These are phyloP conservation scores for Tuber umbilicatum DNA, from an alignment of 495 filamentous ascomycete species.

Conservation along the genomic window DNA sequence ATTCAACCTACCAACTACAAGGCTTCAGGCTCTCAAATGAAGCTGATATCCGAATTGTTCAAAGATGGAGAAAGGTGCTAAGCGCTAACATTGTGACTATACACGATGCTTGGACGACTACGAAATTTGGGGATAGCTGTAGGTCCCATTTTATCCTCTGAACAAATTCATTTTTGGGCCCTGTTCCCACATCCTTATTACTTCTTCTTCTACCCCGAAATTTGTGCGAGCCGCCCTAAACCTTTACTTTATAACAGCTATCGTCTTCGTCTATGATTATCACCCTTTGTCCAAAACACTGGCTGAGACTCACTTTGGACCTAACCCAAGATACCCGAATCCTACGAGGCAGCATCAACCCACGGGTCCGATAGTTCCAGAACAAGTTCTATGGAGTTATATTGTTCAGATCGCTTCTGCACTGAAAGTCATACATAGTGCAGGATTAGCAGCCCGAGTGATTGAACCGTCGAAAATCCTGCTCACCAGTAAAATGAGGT, in stretches of 20 bases:
- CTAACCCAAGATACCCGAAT: conserved; percentile 51
- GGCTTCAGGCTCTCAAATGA: conserved; percentile 80
- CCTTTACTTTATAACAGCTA: conserved; percentile 44
- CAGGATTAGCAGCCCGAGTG: conserved; percentile 72
- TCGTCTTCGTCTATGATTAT: conserved; percentile 90
- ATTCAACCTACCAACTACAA: conserved; percentile 36
- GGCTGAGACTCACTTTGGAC: conserved; percentile 70
- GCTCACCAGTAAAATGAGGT: conserved; percentile 60
- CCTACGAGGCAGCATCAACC: conserved; percentile 42
- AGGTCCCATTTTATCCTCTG: conserved; percentile 32
- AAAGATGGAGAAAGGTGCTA: conserved; percentile 83
- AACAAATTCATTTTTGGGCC: conserved; percentile 3
- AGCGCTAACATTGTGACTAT: conserved; percentile 78
- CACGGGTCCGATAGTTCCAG: conserved; percentile 53
- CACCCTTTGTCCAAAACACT: conserved; percentile 86
- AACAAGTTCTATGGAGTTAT: conserved; percentile 82
- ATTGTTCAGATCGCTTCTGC: conserved; percentile 87
- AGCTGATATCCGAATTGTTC: conserved; percentile 73
- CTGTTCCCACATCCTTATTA: not conserved
- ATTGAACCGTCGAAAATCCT: conserved; percentile 81
- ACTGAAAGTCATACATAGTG: conserved; percentile 74
- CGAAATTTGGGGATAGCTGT: conserved; percentile 84
- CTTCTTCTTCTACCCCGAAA: not conserved
- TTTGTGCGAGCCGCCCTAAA: conserved; percentile 32
- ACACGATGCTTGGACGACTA: conserved; percentile 87